Evolutionary conservation across 2,329 filamentous ascomycete species (phyloP).

Genomic region (Septoria linicola): DNA sequence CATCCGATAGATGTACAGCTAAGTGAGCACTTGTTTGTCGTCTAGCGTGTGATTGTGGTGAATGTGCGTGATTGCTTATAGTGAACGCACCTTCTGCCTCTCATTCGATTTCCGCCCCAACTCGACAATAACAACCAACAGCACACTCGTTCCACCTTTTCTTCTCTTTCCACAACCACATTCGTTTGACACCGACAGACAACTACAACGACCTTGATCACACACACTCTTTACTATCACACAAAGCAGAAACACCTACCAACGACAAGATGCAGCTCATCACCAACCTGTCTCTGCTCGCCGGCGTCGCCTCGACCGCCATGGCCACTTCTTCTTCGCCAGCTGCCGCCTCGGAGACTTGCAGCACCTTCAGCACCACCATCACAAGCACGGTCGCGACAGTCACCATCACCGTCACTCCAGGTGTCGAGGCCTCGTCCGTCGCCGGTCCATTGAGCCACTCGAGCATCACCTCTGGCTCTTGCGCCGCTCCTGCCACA

Average conservation of each 20-base stretch:
- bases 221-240: not conserved
- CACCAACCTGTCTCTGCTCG: slow-evolving; percentile 6
- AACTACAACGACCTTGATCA: too few species aligned
- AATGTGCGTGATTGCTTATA: not conserved
- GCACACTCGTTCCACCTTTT: too few species aligned
- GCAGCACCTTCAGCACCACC: slow-evolving; percentile 10
- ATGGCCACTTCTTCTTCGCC: slow-evolving; percentile 3
- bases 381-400: slow-evolving; percentile 8
- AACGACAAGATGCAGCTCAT: slow-evolving; percentile 3
- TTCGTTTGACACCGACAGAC: too few species aligned
- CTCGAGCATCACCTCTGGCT: slow-evolving; percentile 1
- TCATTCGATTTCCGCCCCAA: not conserved
- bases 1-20: too few species aligned
- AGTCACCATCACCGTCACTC: slow-evolving; percentile 11
- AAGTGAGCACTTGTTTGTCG: not conserved
- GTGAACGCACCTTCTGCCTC: not conserved
- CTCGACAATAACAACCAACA: slow-evolving; percentile 7
- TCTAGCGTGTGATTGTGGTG: not conserved
- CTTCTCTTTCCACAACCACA: too few species aligned
- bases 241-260: not conserved
- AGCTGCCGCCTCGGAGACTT: too few species aligned
- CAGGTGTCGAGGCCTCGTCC: not conserved
- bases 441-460: not conserved
- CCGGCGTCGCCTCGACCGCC: slow-evolving; percentile 6
- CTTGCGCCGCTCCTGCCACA: slow-evolving; percentile 1